Conservation (phyloP, 139 green algal species). For the Micractinium conductrix region DNA sequence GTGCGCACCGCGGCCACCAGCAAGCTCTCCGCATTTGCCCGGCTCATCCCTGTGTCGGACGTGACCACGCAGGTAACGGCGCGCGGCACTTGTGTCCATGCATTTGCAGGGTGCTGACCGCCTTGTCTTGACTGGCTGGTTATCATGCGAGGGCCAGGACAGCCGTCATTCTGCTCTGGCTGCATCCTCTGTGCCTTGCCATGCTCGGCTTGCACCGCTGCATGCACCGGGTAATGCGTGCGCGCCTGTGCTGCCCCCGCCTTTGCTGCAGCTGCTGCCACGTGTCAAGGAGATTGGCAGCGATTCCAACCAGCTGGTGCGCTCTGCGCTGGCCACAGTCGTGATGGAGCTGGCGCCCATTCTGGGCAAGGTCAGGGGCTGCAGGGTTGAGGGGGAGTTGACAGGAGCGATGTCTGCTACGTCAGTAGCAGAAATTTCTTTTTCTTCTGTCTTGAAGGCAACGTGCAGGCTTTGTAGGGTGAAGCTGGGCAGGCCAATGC, state of each 20-base stretch:
- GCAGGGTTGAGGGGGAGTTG: too few relatives aligned
- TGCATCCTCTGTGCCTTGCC: background rate
- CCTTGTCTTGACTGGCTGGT: too few relatives aligned
- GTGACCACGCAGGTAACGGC: slow-evolving; percentile 27
- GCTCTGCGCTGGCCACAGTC: slow-evolving; percentile 89
- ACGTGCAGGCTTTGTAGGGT: too few relatives aligned
- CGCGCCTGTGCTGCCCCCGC: background rate
- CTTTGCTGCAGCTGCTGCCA: slow-evolving; percentile 68
- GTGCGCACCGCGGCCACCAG: slow-evolving; percentile 78
- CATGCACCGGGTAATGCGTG: background rate
- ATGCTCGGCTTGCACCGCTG: background rate
- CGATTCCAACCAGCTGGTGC: slow-evolving; percentile 92
- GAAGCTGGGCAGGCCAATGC: too few relatives aligned
- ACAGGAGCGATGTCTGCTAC: too few relatives aligned
- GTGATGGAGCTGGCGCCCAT: slow-evolving; percentile 96
- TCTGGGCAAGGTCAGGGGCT: slow-evolving; percentile 85
- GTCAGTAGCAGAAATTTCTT: too few relatives aligned
- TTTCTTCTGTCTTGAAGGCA: too few relatives aligned
- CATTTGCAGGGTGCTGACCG: too few relatives aligned
- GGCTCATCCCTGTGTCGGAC: slow-evolving; percentile 51
- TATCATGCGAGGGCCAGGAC: too few relatives aligned
- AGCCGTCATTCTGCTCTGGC: too few relatives aligned
- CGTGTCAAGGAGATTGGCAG: slow-evolving; percentile 86
- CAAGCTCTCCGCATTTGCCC: slow-evolving; percentile 39
- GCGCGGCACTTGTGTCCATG: too few relatives aligned